These are phyloP conservation scores for Aspergillus conjunctus DNA, from an alignment of 495 filamentous ascomycete species.

Conservation along the genomic window DNA sequence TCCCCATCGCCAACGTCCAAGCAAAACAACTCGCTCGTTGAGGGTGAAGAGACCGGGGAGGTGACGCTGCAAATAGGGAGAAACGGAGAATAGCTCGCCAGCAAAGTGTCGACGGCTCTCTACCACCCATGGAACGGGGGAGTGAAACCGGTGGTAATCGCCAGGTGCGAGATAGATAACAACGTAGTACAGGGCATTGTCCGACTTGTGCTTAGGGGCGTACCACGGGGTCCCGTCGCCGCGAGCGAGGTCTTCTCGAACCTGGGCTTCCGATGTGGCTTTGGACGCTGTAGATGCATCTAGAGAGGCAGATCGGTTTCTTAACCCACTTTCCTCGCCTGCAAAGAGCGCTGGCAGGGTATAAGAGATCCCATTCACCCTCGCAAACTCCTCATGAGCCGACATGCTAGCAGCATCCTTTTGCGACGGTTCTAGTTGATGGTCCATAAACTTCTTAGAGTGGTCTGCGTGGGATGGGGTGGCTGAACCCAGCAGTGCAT, in stretches of 20 bases:
- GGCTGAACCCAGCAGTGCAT: conserved; percentile 80
- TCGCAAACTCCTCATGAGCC: conserved; percentile 87
- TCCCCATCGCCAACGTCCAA: conserved; percentile 94
- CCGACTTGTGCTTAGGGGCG: conserved; percentile 60
- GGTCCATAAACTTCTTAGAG: conserved; percentile 40
- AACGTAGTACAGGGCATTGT: conserved; percentile 79
- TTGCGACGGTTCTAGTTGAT: conserved; percentile 27
- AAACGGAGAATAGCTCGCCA: conserved; percentile 92
- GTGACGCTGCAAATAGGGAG: conserved; percentile 87
- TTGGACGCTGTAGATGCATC: conserved; percentile 70
- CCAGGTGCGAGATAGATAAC: conserved; percentile 98
- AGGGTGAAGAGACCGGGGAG: conserved; percentile 93
- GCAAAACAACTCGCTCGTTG: conserved; percentile 92
- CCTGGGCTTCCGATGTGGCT: conserved; percentile 71
- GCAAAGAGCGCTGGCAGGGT: conserved; percentile 88
- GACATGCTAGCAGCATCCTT: conserved; percentile 57
- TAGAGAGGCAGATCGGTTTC: conserved; percentile 43
- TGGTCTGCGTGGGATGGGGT: conserved; percentile 47
- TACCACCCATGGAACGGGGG: conserved; percentile 90
- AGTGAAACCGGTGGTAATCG: conserved; percentile 98
- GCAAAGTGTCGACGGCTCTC: conserved; percentile 92
- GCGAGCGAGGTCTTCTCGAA: conserved; percentile 78
- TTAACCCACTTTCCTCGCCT: conserved; percentile 49
- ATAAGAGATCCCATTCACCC: conserved; percentile 96
- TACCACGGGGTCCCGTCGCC: conserved; percentile 76